Percentiles rank a stretch among this genome's conserved stretches.
These are phyloP conservation scores for Saccharomycopsis sp. DNA, from an alignment of 805 yeast species.

Conservation along the genomic window DNA sequence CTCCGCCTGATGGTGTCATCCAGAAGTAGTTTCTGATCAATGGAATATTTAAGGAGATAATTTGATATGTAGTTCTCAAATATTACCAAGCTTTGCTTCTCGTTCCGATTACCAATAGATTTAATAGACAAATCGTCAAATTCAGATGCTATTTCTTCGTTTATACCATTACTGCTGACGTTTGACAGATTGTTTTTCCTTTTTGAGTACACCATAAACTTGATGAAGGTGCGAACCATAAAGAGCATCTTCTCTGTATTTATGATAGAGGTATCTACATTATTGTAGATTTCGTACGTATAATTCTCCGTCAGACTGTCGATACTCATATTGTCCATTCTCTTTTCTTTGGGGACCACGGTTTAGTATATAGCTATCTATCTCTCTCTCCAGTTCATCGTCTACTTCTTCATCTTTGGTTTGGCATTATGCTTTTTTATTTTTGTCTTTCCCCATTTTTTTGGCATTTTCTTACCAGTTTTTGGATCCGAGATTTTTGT, in stretches of 20 bases:
- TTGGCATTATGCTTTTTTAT: too few species aligned
- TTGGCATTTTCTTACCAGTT: too few species aligned
- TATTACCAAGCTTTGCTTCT: neutral
- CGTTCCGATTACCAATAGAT: neutral
- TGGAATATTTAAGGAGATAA: neutral
- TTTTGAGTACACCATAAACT: neutral
- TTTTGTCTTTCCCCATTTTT: too few species aligned
- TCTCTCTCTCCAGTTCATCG: too few species aligned
- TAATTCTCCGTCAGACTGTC: neutral
- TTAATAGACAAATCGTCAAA: neutral
- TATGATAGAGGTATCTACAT: neutral
- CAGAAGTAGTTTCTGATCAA: conserved; percentile 1
- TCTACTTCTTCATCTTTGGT: neutral
- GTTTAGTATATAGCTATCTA: too few species aligned
- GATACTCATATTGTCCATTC: neutral
- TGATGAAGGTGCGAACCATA: neutral
- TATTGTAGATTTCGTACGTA: neutral
- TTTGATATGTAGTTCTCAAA: neutral
- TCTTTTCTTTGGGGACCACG: neutral
- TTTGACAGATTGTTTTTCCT: neutral
- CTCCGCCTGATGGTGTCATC: neutral
- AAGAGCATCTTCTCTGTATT: conserved; percentile 1
- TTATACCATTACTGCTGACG: neutral
- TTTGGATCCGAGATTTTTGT: too few species aligned
- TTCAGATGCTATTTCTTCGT: neutral